Percentiles rank a stretch among this genome's conserved stretches.
phyloP scores from a whole-genome alignment of 257 asterid species.

The Solanum lignicaule region DNA sequence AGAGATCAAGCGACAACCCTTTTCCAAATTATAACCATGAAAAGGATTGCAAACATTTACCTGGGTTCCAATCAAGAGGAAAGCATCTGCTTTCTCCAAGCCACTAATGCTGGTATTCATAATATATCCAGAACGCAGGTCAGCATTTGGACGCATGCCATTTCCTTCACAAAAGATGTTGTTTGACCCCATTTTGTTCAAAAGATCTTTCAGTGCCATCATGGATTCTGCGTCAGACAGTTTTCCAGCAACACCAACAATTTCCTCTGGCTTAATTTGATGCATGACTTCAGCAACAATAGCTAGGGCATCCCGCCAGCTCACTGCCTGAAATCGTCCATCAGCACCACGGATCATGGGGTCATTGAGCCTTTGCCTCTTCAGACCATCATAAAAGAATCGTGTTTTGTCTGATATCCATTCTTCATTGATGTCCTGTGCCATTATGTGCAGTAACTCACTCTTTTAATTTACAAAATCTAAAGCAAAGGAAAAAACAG shows the following conservation, averaged over 20 bases:
- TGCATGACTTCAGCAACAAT: conserved; percentile 73
- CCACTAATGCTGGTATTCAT: conserved; percentile 93
- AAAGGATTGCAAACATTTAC: conserved; percentile 20
- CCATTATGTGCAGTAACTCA: conserved; percentile 1
- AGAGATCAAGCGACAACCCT: neutral
- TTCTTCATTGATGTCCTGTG: conserved; percentile 94
- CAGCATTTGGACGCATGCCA: conserved; percentile 77
- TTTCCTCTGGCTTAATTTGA: conserved; percentile 73
- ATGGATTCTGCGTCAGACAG: conserved; percentile 96
- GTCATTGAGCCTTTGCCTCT: conserved; percentile 96
- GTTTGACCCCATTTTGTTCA: conserved; percentile 88
- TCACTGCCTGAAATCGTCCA: conserved; percentile 90
- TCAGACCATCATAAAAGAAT: conserved; percentile 92
- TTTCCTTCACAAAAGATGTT: conserved; percentile 94
- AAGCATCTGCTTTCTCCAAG: conserved; percentile 87
- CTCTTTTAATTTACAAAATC: neutral
- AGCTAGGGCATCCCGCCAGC: conserved; percentile 94
- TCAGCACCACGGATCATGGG: conserved; percentile 96
- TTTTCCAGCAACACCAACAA: conserved; percentile 93
- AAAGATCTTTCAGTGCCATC: conserved; percentile 87
- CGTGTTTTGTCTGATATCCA: conserved; percentile 99
- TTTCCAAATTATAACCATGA: neutral
- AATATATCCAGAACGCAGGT: conserved; percentile 86
- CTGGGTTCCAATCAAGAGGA: conserved; percentile 98
- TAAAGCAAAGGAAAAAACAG: neutral